Evolutionary conservation across 176 grass and related monocot genomes (phyloP).

Genomic region (Bonia amplexicaulis): DNA sequence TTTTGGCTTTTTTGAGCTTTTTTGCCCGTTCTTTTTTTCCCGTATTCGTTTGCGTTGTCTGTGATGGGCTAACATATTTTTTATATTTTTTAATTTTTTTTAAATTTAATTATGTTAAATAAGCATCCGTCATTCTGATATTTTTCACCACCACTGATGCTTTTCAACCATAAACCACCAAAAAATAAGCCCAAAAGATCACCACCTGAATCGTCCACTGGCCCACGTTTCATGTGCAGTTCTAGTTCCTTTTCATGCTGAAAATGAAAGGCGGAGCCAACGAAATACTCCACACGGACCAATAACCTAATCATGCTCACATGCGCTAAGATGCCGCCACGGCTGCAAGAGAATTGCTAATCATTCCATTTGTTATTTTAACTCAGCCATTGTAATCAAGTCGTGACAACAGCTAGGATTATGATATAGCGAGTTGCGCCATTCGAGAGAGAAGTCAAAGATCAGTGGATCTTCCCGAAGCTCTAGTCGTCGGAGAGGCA

Average conservation of each 20-base stretch:
- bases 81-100: too few relatives aligned
- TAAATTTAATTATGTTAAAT: too few relatives aligned
- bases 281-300: neutral
- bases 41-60: too few relatives aligned
- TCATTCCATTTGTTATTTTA: constrained; percentile 36
- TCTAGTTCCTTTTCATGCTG: neutral
- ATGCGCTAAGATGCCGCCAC: constrained; percentile 27
- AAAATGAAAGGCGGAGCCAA: neutral
- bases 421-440: neutral
- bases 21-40: too few relatives aligned
- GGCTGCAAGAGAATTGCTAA: constrained; percentile 21
- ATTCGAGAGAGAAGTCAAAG: constrained; percentile 37
- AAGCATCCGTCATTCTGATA: too few relatives aligned
- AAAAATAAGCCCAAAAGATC: too few relatives aligned
- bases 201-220: constrained; percentile 17
- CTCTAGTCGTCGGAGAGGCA: neutral
- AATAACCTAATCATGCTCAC: constrained; percentile 36
- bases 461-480: constrained; percentile 25
- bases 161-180: too few relatives aligned
- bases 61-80: too few relatives aligned
- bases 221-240: constrained; percentile 1
- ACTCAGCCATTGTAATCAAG: neutral
- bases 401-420: neutral
- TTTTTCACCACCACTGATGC: too few relatives aligned
- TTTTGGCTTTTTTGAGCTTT: too few relatives aligned